Conservation (phyloP, 345 rosid genomes). For the Citrus cavaleriei region DNA sequence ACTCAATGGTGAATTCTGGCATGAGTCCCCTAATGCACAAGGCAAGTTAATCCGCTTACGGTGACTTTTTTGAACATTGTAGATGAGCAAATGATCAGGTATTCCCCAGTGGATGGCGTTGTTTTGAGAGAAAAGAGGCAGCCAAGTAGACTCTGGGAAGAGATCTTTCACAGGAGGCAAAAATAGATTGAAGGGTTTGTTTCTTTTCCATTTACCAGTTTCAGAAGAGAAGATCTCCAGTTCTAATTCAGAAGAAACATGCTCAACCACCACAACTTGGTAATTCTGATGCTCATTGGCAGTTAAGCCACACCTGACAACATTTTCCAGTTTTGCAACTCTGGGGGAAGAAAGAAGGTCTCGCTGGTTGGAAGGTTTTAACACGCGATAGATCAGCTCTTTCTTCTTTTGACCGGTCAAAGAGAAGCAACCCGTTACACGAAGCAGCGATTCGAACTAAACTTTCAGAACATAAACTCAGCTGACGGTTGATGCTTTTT, state of each 20-base stretch:
- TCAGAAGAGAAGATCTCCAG: constrained; percentile 14
- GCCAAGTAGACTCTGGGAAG: not conserved
- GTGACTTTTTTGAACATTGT: not conserved
- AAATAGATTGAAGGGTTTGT: not conserved
- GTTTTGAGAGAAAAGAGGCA: constrained; percentile 10
- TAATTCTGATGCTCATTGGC: not conserved
- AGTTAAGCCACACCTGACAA: constrained; percentile 17
- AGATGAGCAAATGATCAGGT: constrained; percentile 11
- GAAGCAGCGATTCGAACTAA: constrained; percentile 2
- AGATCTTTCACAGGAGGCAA: not conserved
- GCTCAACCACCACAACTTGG: constrained; percentile 15
- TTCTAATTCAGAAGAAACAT: not conserved
- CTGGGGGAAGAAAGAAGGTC: constrained; percentile 5
- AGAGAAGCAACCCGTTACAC: constrained; percentile 9
- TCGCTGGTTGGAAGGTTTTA: constrained; percentile 1
- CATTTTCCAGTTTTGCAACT: not conserved
- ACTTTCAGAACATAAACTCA: constrained; percentile 10
- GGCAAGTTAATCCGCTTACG: constrained; percentile 14
- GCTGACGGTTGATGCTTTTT: not conserved
- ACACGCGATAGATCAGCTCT: constrained; percentile 6
- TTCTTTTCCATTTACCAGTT: constrained; percentile 12
- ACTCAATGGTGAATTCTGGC: not conserved
- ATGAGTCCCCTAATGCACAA: not conserved
- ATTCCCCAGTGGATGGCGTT: constrained; percentile 22
- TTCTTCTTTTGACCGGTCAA: constrained; percentile 2